These are phyloP conservation scores for Melampsora larici-populina DNA, from an alignment of 1,284 basidiomycete genomes.

Conservation along the genomic window DNA sequence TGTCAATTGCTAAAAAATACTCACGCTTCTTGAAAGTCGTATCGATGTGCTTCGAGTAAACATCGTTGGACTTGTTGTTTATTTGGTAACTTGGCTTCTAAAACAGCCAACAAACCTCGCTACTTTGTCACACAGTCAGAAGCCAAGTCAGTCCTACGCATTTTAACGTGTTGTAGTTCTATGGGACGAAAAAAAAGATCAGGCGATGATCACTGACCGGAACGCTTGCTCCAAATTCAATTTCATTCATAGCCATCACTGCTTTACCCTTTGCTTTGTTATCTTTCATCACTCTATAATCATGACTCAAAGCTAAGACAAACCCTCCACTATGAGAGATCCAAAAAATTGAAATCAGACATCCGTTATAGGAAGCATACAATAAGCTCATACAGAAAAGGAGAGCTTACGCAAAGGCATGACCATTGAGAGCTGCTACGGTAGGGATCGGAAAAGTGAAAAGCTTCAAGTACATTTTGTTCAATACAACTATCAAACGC, in stretches of 20 bases:
- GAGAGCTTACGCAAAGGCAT: slow-evolving; percentile 47
- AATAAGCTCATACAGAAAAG: no score
- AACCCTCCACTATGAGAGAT: slow-evolving; percentile 46
- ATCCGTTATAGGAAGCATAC: background rate
- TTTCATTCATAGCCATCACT: slow-evolving; percentile 47
- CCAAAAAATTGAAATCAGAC: background rate
- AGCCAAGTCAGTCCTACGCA: background rate
- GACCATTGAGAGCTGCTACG: slow-evolving; percentile 50
- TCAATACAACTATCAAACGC: slow-evolving; percentile 28
- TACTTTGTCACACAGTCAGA: background rate
- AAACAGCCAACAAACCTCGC: slow-evolving; percentile 19
- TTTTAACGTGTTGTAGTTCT: no score
- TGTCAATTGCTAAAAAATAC: background rate
- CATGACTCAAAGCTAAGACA: slow-evolving; percentile 47
- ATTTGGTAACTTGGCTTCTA: slow-evolving; percentile 36
- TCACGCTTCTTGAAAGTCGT: slow-evolving; percentile 24
- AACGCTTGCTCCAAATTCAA: slow-evolving; percentile 43
- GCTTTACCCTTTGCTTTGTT: slow-evolving; percentile 46
- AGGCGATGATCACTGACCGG: slow-evolving; percentile 7
- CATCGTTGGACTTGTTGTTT: background rate
- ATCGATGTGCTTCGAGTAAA: slow-evolving; percentile 33
- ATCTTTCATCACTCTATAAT: slow-evolving; percentile 48
- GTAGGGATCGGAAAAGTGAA: slow-evolving; percentile 50
- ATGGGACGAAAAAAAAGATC: background rate
- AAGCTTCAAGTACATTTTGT: slow-evolving; percentile 43